Conservation (phyloP, 768 basidiomycete genomes). For the Nevesoporus exiguus region DNA sequence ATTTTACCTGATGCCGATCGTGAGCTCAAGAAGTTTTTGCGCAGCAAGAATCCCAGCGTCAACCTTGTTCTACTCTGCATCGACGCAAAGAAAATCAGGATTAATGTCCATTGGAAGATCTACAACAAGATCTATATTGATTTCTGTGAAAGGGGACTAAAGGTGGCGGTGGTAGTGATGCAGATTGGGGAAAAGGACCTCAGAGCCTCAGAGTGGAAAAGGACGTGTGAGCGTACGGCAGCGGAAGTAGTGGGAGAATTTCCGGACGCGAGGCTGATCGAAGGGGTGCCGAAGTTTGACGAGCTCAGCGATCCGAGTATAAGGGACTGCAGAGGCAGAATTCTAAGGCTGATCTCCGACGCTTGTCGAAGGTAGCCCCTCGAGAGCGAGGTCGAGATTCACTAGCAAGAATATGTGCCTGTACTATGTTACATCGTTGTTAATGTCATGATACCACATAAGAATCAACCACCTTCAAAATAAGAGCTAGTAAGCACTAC, state of each 20-base stretch:
- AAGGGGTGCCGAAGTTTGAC: constrained; percentile 17
- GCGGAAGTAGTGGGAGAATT: constrained; percentile 4
- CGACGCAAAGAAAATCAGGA: constrained; percentile 18
- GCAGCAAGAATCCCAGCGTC: constrained; percentile 8
- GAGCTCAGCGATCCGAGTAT: constrained; percentile 12
- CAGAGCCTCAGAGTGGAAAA: constrained; percentile 14
- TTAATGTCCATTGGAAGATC: constrained; percentile 16
- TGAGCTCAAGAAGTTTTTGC: constrained; percentile 17
- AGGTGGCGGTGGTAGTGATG: constrained; percentile 20
- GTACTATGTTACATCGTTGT: constrained; percentile 1
- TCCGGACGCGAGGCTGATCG: constrained; percentile 14
- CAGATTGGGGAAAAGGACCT: constrained; percentile 10
- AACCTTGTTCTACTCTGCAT: constrained; percentile 23
- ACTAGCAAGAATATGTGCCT: not conserved
- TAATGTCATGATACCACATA: not conserved
- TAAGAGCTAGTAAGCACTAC: not conserved
- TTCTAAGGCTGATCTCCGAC: constrained; percentile 20
- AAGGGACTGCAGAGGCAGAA: constrained; percentile 19
- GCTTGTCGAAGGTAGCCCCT: not conserved
- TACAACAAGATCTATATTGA: constrained; percentile 16
- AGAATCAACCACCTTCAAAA: not conserved
- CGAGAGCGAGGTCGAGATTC: not conserved
- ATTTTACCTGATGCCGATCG: constrained; percentile 13
- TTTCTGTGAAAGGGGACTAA: constrained; percentile 10
- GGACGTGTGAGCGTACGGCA: constrained; percentile 11